Conservation (phyloP, 352 stramenopile genomes). For the Phytophthora melonis region DNA sequence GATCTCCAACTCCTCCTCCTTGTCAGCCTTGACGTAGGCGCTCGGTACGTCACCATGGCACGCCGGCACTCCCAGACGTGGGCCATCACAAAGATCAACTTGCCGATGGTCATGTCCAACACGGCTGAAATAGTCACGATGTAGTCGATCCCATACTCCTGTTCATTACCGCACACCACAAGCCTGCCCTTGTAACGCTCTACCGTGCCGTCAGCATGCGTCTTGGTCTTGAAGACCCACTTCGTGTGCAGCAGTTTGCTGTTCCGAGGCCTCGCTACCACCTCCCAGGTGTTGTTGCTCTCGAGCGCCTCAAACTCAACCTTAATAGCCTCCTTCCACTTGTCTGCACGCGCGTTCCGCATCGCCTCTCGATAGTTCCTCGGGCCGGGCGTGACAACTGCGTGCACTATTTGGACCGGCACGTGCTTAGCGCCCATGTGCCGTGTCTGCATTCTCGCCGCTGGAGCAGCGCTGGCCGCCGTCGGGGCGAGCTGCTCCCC, state of each 20-base stretch:
- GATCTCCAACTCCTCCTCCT: not conserved
- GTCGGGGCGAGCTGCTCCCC: not conserved
- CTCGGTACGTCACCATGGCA: not conserved
- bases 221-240: not conserved
- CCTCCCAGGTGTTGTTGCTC: not conserved
- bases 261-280: not conserved
- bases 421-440: not conserved
- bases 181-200: not conserved
- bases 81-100: not conserved
- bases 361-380: not conserved
- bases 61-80: not conserved
- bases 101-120: not conserved
- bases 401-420: not conserved
- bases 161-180: not conserved
- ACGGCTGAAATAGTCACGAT: not conserved
- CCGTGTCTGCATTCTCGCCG: not conserved
- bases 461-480: not conserved
- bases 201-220: not conserved
- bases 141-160: not conserved
- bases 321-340: not conserved
- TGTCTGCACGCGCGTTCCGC: not conserved
- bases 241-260: not conserved
- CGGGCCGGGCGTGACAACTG: not conserved
- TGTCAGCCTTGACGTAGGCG: not conserved
- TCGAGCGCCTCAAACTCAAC: not conserved